Evolutionary conservation across 2,329 filamentous ascomycete genomes (phyloP).

Genomic region (Fusarium humuli): DNA sequence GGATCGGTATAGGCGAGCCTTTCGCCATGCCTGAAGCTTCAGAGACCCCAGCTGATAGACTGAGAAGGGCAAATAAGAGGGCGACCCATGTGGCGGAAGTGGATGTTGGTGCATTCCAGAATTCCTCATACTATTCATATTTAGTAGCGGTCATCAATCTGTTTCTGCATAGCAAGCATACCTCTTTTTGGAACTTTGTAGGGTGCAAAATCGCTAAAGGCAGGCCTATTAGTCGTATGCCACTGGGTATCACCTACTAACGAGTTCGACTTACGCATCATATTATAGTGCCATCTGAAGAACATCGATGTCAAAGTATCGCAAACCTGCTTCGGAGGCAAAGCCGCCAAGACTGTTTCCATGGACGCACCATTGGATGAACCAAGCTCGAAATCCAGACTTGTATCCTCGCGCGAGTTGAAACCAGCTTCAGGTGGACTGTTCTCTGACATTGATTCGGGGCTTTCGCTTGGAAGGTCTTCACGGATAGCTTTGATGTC

Average conservation of each 20-base stretch:
- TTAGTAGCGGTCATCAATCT: neutral
- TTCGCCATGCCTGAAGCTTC: conserved; percentile 36
- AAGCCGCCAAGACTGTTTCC: conserved; percentile 26
- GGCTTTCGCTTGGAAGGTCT: conserved; percentile 35
- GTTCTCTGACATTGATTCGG: rapidly evolving
- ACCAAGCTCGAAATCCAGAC: neutral
- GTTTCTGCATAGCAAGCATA: neutral
- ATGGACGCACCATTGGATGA: neutral
- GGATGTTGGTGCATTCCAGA: conserved; percentile 51
- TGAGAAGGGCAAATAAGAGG: conserved; percentile 58
- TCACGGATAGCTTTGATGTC: conserved; percentile 51
- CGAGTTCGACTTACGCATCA: conserved; percentile 38
- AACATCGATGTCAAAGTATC: conserved; percentile 50
- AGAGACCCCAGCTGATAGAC: conserved; percentile 51
- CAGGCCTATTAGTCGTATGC: neutral
- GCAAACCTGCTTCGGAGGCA: conserved; percentile 45
- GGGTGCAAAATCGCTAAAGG: conserved; percentile 45
- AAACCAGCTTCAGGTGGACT: neutral
- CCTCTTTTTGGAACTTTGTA: conserved; percentile 46
- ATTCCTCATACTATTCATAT: conserved; percentile 53
- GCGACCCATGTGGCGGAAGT: conserved; percentile 58
- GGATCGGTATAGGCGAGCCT: conserved; percentile 38
- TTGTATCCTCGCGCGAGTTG: neutral
- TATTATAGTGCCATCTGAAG: conserved; percentile 44
- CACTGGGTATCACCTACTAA: rapidly evolving